Conservation (phyloP, 2,329 filamentous ascomycete species). For the Pyrenochaeta sp. region DNA sequence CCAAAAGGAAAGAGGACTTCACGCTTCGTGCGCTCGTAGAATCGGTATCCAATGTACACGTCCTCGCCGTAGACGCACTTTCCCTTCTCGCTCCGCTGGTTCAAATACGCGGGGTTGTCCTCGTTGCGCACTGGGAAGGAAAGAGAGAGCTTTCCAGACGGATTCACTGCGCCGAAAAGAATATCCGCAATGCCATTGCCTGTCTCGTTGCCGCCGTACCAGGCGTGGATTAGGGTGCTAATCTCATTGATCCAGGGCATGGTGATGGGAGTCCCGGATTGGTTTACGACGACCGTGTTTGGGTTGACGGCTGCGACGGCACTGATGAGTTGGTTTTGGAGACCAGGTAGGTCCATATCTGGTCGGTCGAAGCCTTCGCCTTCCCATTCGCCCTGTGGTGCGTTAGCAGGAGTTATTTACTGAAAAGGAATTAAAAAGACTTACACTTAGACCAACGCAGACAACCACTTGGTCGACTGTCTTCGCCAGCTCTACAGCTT, state of each 20-base stretch:
- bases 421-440: background rate
- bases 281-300: constrained; percentile 78
- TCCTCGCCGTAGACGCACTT: constrained; percentile 75
- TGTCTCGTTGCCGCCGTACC: constrained; percentile 83
- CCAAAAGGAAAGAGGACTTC: constrained; percentile 81
- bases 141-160: constrained; percentile 75
- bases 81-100: constrained; percentile 75
- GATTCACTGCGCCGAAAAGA: constrained; percentile 76
- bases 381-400: constrained; percentile 65
- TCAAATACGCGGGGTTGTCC: constrained; percentile 76
- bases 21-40: constrained; percentile 74
- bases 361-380: constrained; percentile 69
- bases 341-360: constrained; percentile 62
- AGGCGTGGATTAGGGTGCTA: constrained; percentile 77
- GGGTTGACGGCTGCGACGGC: constrained; percentile 68
- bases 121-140: constrained; percentile 66
- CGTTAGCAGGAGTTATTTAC: background rate
- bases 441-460: constrained; percentile 73
- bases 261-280: constrained; percentile 80
- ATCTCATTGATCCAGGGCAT: constrained; percentile 78
- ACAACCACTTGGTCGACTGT: constrained; percentile 48
- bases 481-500: constrained; percentile 14
- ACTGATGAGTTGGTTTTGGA: constrained; percentile 64
- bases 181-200: constrained; percentile 80
- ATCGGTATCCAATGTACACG: constrained; percentile 83